Conservation (phyloP, 2,329 filamentous ascomycete species). For the Hypomyces rosellus region DNA sequence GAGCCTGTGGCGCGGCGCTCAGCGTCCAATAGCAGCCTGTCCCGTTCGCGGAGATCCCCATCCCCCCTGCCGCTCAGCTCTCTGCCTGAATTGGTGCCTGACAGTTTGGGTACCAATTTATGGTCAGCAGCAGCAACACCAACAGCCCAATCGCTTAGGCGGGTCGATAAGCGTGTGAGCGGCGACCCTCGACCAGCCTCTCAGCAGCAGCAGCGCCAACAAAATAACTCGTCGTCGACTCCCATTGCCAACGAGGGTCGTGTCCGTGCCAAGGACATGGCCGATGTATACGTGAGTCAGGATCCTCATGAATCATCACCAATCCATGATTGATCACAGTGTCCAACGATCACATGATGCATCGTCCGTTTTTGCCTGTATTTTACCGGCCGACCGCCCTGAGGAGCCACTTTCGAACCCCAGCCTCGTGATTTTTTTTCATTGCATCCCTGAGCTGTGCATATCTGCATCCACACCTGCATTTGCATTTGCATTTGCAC, state of each 20-base stretch:
- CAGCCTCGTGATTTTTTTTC: conserved; percentile 10
- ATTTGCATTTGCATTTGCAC: conserved; percentile 1
- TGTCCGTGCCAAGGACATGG: conserved; percentile 77
- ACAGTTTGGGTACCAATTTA: conserved; percentile 50
- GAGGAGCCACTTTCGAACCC: conserved; percentile 3
- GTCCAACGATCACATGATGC: too few species aligned
- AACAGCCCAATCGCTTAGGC: conserved; percentile 59
- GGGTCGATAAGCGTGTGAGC: conserved; percentile 62
- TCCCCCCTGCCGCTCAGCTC: conserved; percentile 41
- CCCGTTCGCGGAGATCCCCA: conserved; percentile 46
- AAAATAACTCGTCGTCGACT: conserved; percentile 38
- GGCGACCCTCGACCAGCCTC: conserved; percentile 54
- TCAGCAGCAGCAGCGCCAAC: conserved; percentile 24
- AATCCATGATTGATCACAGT: conserved; percentile 5
- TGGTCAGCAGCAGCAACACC: conserved; percentile 24
- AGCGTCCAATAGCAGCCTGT: conserved; percentile 48
- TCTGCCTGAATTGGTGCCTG: conserved; percentile 39
- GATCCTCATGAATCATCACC: conserved; percentile 25
- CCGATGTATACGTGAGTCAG: conserved; percentile 80
- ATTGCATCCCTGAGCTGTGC: neutral
- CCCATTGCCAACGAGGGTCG: conserved; percentile 84
- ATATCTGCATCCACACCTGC: neutral
- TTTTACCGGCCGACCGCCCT: too few species aligned
- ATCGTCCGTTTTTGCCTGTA: neutral
- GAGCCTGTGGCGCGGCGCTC: conserved; percentile 32